phyloP scores from a whole-genome alignment of 495 filamentous ascomycete genomes.

The Daldinia concentrica region DNA sequence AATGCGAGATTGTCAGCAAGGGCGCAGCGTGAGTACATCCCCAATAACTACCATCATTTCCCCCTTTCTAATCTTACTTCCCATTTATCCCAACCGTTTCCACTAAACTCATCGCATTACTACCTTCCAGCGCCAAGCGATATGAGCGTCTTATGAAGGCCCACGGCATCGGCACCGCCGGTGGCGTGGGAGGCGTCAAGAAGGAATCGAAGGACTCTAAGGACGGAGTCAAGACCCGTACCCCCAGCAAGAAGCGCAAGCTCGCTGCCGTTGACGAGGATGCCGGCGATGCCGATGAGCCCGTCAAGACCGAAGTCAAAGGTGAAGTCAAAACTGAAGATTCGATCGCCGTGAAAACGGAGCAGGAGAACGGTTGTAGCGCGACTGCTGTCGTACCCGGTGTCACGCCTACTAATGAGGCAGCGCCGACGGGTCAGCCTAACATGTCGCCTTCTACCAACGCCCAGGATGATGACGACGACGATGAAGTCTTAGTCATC shows the following conservation, averaged over 20 bases:
- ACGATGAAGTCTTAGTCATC: conserved; percentile 45
- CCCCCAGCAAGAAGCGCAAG: conserved; percentile 56
- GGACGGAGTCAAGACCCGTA: conserved; percentile 35
- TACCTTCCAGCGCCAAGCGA: conserved; percentile 64
- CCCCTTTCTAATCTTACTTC: background rate
- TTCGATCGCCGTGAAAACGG: conserved; percentile 44
- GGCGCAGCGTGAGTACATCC: conserved; percentile 71
- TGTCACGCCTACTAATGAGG: conserved; percentile 6
- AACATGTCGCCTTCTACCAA: conserved; percentile 30
- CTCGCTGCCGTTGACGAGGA: conserved; percentile 44
- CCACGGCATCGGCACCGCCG: conserved; percentile 54
- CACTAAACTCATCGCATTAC: conserved; percentile 1
- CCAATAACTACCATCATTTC: background rate
- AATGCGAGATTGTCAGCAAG: conserved; percentile 68
- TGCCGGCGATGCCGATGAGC: conserved; percentile 50
- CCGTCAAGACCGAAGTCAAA: conserved; percentile 47
- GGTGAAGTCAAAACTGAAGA: conserved; percentile 48
- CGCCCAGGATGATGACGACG: conserved; percentile 31
- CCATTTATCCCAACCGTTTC: background rate
- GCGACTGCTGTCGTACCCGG: conserved; percentile 15
- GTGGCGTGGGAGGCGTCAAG: conserved; percentile 31
- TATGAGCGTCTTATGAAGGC: conserved; percentile 71
- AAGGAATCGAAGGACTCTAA: conserved; percentile 43
- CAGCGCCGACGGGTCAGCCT: conserved; percentile 21
- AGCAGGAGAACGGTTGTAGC: conserved; percentile 34